Base-by-base conservation (phyloP, 441 rosid genomes). In the Pelargonium exstipulatum region DNA sequence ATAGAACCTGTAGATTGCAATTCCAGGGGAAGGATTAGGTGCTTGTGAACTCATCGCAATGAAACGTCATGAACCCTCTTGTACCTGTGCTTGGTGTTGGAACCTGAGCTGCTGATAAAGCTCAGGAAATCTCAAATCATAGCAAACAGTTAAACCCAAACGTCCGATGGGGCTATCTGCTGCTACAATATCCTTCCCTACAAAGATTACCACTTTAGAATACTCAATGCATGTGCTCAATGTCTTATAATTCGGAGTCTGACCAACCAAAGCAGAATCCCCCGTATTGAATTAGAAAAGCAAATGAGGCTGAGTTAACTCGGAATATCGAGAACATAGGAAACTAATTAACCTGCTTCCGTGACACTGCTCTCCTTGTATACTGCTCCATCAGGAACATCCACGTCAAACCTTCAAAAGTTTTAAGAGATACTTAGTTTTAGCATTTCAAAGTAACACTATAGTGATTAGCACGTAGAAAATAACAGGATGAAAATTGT, bases 111-210 rank as follows among this genome's bases (percentile, higher is more conserved):
- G 87, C 83, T 91, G 97, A 79, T 94, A 91, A 70, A 91, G 83
- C 77, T 87, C 95, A 0, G 97, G 96, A 74, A 95, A 95, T 80
- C 99, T 91, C 86, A 95, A 72, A 79, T 95, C 99, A 66, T 95
- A 95, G 83, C 99, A 95, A 51, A 90, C 94, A 9, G 97, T 82
- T 71, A 90, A 79, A 69, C 97, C 97, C 81, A 95, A 85, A 49
- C 89, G 84, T 65, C 97, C 99, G 35, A 79, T 43, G 7, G 99
- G 96, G 76, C 96, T 91, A 79, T 88, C 97, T 24, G 84, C 82
- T 0, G 89, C 86, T 62, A 86, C 96, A 75, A 88, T 49, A 49
- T 86, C 87, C 68, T 83, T 83, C 63, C 96, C 95, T 91, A 69
- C 76, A 63, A 80, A 71, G 29, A 62, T 4, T 17, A 62, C 7